A percentile compares a stretch with the other conserved stretches of the same genome.
Evolutionary conservation across 768 basidiomycete genomes (phyloP).

Genomic region (Tylopilus sp.): DNA sequence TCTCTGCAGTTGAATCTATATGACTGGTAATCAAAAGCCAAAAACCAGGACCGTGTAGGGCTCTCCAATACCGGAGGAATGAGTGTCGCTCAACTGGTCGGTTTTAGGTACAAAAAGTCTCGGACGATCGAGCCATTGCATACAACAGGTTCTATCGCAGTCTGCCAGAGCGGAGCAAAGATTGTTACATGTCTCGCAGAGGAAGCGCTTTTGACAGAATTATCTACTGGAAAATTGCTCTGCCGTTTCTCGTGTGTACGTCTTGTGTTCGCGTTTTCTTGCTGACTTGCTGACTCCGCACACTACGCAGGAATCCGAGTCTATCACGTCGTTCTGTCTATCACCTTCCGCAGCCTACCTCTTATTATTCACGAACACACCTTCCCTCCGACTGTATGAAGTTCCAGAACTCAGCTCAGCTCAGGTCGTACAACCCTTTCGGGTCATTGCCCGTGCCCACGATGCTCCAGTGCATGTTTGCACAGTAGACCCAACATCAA

Average conservation of each 20-base stretch:
- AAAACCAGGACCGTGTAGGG: constrained; percentile 47
- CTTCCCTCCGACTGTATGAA: constrained; percentile 80
- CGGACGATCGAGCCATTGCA: constrained; percentile 77
- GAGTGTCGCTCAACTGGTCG: constrained; percentile 9
- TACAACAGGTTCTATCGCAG: constrained; percentile 82
- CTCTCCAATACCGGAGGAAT: neutral
- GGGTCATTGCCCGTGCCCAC: constrained; percentile 81
- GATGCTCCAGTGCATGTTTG: constrained; percentile 93
- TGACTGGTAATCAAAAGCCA: constrained; percentile 27
- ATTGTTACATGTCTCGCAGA: constrained; percentile 87
- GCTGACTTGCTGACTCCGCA: neutral
- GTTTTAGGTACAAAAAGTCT: constrained; percentile 67
- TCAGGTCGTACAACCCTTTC: constrained; percentile 61
- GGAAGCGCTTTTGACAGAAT: constrained; percentile 78
- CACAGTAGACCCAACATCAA: constrained; percentile 77
- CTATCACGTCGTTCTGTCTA: constrained; percentile 80
- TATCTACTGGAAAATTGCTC: constrained; percentile 68
- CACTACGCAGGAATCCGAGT: constrained; percentile 74
- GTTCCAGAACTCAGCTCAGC: constrained; percentile 51
- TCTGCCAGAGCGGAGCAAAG: constrained; percentile 72
- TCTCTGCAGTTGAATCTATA: neutral
- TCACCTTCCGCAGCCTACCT: constrained; percentile 74
- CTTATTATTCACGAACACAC: constrained; percentile 75
- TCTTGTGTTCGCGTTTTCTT: constrained; percentile 15
- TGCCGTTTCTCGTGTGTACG: constrained; percentile 83